These are phyloP conservation scores for Agrocybe pediades DNA, from an alignment of 768 basidiomycete species.

Conservation along the genomic window DNA sequence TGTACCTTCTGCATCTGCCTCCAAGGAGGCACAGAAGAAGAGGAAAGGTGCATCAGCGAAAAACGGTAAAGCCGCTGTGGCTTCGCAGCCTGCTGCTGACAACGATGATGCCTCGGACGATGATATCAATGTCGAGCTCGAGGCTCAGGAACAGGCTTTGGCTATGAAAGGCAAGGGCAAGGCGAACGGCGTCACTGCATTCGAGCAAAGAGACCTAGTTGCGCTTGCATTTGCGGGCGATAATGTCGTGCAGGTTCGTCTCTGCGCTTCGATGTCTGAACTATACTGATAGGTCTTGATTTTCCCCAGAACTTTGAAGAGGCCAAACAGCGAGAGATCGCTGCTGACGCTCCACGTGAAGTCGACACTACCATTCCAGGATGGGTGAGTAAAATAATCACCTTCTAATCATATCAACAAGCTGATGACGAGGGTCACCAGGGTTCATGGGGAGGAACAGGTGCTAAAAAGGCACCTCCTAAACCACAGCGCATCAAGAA, in stretches of 20 bases:
- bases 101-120: constrained; percentile 54
- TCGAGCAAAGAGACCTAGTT: constrained; percentile 91
- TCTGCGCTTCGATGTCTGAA: not conserved
- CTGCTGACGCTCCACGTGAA: constrained; percentile 83
- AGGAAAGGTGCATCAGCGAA: constrained; percentile 20
- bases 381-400: constrained; percentile 67
- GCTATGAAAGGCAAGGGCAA: constrained; percentile 46
- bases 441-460: constrained; percentile 93
- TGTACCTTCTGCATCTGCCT: constrained; percentile 28
- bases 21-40: constrained; percentile 19
- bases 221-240: constrained; percentile 96
- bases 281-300: constrained; percentile 3
- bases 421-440: constrained; percentile 27
- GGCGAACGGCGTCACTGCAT: constrained; percentile 56
- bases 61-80: constrained; percentile 35
- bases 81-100: constrained; percentile 48
- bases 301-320: constrained; percentile 76
- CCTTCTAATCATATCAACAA: constrained; percentile 1
- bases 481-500: constrained; percentile 80
- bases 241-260: constrained; percentile 84
- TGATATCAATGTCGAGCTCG: constrained; percentile 57
- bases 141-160: constrained; percentile 61
- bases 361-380: constrained; percentile 92
- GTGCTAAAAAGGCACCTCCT: constrained; percentile 58
- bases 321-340: constrained; percentile 79